Evolutionary conservation across 1,284 basidiomycete species (phyloP).

Genomic region (Tilletia indica): DNA sequence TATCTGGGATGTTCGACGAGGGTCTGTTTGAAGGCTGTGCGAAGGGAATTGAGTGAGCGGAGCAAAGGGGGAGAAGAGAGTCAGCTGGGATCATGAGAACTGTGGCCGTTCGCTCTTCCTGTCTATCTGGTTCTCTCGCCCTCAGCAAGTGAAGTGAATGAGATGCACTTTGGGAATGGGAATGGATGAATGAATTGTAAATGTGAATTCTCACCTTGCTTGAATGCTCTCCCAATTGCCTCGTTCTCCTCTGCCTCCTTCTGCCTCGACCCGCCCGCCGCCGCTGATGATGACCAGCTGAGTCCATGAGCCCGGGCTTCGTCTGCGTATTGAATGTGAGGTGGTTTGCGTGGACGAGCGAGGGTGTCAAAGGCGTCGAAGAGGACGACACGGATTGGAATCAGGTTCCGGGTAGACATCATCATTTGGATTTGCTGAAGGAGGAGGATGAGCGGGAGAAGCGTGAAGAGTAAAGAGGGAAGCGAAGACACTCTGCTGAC

Average conservation of each 20-base stretch:
- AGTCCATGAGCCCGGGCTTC: slow-evolving; percentile 27
- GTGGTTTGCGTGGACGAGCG: slow-evolving; percentile 29
- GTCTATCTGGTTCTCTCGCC: no score
- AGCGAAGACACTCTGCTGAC: no score
- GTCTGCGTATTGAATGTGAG: slow-evolving; percentile 36
- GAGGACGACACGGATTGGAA: slow-evolving; percentile 29
- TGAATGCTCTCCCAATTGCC: slow-evolving; percentile 30
- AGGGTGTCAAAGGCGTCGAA: slow-evolving; percentile 45
- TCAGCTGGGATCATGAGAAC: neutral
- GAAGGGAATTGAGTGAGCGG: neutral
- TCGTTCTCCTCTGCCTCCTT: neutral
- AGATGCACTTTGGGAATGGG: neutral
- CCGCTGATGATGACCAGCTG: neutral
- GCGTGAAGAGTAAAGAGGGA: no score
- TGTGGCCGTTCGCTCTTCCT: neutral
- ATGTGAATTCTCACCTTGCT: slow-evolving; percentile 19
- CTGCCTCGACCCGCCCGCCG: neutral
- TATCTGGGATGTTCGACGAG: slow-evolving; percentile 33
- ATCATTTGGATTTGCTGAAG: no score
- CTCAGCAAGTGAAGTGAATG: neutral
- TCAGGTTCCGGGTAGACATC: no score
- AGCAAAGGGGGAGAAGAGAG: neutral
- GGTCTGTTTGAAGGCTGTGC: slow-evolving; percentile 28
- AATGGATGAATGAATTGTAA: neutral
- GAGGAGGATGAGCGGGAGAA: no score